phyloP scores from a whole-genome alignment of 2,329 filamentous ascomycete species.

The Dryadomyces sulphureus region DNA sequence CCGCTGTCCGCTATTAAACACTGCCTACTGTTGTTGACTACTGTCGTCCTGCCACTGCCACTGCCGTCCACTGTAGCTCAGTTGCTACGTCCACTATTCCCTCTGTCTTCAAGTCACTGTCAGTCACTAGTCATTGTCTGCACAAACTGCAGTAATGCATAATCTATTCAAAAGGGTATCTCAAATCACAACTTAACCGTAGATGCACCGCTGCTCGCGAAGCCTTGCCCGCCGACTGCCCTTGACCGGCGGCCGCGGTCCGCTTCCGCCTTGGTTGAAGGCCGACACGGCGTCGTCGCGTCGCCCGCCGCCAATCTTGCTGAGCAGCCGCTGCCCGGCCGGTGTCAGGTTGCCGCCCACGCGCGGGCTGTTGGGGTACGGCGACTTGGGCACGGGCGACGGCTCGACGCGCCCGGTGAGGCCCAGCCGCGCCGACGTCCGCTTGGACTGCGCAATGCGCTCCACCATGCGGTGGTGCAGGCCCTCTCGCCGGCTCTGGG shows the following conservation, averaged over 20 bases:
- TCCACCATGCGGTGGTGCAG: conserved; percentile 82
- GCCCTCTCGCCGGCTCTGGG: conserved; percentile 61
- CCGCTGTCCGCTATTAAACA: no score
- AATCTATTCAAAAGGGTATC: not conserved
- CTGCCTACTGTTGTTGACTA: no score
- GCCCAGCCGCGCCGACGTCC: conserved; percentile 42
- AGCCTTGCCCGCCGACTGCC: conserved; percentile 9
- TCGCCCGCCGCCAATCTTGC: conserved; percentile 35
- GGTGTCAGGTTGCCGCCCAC: conserved; percentile 50
- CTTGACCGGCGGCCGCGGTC: not conserved
- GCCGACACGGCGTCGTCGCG: conserved; percentile 9
- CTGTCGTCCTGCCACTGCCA: no score
- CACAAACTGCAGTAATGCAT: no score
- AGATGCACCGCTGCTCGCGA: conserved; percentile 4
- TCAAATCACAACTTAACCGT: not conserved
- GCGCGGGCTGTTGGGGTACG: conserved; percentile 52
- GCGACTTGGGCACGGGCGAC: conserved; percentile 25
- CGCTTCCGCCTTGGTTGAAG: conserved; percentile 4
- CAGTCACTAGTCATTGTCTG: no score
- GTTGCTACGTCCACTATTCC: no score
- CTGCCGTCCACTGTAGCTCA: no score
- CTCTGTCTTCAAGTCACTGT: no score
- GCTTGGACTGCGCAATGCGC: conserved; percentile 57
- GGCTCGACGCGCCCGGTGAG: conserved; percentile 42
- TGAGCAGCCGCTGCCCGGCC: conserved; percentile 55